phyloP scores from a whole-genome alignment of 768 basidiomycete genomes.

The Suillus americanus region DNA sequence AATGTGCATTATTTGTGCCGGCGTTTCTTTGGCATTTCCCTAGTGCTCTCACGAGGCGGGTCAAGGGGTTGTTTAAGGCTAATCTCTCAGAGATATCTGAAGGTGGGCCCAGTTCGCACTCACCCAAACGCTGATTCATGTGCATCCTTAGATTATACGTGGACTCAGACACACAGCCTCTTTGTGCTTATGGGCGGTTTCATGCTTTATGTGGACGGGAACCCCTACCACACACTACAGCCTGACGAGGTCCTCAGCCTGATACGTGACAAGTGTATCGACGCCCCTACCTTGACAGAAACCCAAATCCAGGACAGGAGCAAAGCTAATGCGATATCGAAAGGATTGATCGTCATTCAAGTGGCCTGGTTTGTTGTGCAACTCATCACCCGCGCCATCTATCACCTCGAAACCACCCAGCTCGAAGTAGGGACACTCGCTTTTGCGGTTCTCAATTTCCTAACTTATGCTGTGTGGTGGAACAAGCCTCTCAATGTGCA shows the following conservation, averaged over 20 bases:
- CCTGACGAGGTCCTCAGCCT: neutral
- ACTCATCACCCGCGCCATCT: constrained; percentile 22
- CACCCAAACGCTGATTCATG: neutral
- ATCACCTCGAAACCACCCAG: constrained; percentile 31
- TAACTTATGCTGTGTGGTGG: constrained; percentile 39
- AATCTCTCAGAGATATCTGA: neutral
- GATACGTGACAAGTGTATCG: neutral
- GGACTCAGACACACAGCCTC: constrained; percentile 6
- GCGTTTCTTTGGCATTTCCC: no score
- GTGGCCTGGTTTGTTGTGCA: constrained; percentile 36
- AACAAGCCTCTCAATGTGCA: constrained; percentile 37
- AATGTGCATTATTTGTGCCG: no score
- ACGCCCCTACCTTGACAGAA: constrained; percentile 5
- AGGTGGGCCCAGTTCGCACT: neutral
- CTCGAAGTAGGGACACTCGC: constrained; percentile 38
- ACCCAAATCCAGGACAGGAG: constrained; percentile 22
- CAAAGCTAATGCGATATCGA: constrained; percentile 32
- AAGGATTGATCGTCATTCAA: constrained; percentile 23
- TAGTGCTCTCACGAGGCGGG: neutral
- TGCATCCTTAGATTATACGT: neutral
- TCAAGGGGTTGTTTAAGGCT: neutral
- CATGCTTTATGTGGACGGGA: constrained; percentile 2
- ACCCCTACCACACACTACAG: neutral
- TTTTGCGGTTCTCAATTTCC: constrained; percentile 30
- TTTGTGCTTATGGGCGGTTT: constrained; percentile 22